Conservation (phyloP, 371 early-diverging fungal species). For the Syncephalastrum monosporum region DNA sequence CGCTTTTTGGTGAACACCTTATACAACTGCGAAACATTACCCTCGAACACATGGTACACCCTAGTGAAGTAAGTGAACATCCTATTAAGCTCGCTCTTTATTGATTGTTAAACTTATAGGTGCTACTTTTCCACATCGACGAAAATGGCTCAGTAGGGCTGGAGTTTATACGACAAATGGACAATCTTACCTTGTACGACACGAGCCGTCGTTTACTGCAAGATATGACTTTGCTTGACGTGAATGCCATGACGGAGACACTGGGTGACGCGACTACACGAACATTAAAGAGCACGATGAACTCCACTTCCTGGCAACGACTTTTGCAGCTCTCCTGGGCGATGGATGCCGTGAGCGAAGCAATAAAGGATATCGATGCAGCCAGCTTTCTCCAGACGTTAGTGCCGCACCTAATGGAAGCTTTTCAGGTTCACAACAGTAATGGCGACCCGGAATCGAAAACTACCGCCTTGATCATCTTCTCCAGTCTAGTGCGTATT, state of each 20-base stretch:
- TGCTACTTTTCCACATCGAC: constrained; percentile 92
- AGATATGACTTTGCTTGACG: constrained; percentile 93
- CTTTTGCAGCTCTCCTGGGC: too few relatives aligned
- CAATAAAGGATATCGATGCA: too few relatives aligned
- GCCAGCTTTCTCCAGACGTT: too few relatives aligned
- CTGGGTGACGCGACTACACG: too few relatives aligned
- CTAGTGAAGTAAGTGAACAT: constrained; percentile 87
- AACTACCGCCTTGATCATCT: too few relatives aligned
- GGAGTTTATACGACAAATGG: constrained; percentile 95
- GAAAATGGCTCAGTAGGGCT: constrained; percentile 98
- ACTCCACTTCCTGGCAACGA: too few relatives aligned
- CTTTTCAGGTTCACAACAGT: too few relatives aligned
- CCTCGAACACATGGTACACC: constrained; percentile 94
- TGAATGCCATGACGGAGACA: constrained; percentile 53
- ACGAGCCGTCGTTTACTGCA: constrained; percentile 95
- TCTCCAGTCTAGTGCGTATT: too few relatives aligned
- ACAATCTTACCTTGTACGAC: constrained; percentile 94
- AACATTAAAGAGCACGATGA: too few relatives aligned
- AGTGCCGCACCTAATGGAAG: too few relatives aligned
- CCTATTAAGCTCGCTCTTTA: constrained; percentile 47
- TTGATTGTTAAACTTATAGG: background rate
- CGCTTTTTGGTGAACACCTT: constrained; percentile 38
- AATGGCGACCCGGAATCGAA: too few relatives aligned
- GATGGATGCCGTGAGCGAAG: too few relatives aligned
- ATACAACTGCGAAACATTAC: constrained; percentile 82